Conservation (phyloP, 257 asterid genomes). For the Nicotiana knightiana region DNA sequence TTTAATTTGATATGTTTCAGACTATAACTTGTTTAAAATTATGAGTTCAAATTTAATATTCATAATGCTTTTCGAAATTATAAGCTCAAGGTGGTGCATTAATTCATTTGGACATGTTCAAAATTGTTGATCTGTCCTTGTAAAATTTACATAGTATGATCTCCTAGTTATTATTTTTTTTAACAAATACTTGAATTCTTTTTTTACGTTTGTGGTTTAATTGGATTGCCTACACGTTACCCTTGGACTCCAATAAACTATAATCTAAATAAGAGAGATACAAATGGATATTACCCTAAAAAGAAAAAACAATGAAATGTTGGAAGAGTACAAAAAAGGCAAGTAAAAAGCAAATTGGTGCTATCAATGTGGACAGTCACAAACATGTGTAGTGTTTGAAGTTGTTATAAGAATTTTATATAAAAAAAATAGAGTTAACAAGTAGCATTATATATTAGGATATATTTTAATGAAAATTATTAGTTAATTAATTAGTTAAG, state of each 20-base stretch:
- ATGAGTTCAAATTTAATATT: too few relatives aligned
- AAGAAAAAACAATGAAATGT: constrained; percentile 1
- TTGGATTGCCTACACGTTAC: not conserved
- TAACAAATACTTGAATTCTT: not conserved
- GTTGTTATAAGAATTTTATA: constrained; percentile 16
- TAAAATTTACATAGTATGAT: too few relatives aligned
- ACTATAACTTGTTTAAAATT: too few relatives aligned
- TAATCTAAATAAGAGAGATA: not conserved
- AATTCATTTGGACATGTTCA: too few relatives aligned
- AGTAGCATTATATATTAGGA: not conserved
- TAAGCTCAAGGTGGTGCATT: too few relatives aligned
- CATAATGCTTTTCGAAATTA: too few relatives aligned
- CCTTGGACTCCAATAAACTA: not conserved
- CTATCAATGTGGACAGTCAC: not conserved
- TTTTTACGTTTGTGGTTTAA: not conserved
- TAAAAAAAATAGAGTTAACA: not conserved
- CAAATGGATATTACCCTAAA: not conserved
- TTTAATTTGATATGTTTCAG: too few relatives aligned
- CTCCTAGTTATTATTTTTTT: not conserved
- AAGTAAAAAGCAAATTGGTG: not conserved
- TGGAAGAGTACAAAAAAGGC: not conserved
- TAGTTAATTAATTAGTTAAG: constrained; percentile 1
- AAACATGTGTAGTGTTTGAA: constrained; percentile 4
- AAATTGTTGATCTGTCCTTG: too few relatives aligned
- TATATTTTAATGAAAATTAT: not conserved